phyloP scores from a whole-genome alignment of 805 yeast species.

The Schwanniomyces yamadae region DNA sequence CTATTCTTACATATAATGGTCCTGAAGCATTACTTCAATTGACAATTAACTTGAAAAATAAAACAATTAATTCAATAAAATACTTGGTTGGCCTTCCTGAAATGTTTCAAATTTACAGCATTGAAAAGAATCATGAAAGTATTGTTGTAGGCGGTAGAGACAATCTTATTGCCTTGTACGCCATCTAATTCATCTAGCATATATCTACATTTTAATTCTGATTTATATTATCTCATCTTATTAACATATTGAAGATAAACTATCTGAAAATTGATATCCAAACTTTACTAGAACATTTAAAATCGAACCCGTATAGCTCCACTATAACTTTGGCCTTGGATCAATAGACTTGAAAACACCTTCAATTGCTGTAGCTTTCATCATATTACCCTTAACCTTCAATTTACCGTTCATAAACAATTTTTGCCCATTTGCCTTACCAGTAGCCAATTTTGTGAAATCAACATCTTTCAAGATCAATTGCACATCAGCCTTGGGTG shows the following conservation, averaged over 20 bases:
- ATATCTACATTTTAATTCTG: too few relatives aligned
- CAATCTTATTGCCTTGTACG: conserved; percentile 7
- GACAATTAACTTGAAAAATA: conserved; percentile 7
- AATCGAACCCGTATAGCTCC: too few relatives aligned
- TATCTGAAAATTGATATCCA: too few relatives aligned
- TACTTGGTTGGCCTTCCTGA: conserved; percentile 27
- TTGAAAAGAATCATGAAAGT: conserved; percentile 7
- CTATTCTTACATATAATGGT: conserved; percentile 22
- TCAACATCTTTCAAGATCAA: conserved; percentile 66
- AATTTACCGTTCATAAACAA: conserved; percentile 81
- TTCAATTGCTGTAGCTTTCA: conserved; percentile 83
- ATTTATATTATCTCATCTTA: too few relatives aligned
- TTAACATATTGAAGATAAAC: too few relatives aligned
- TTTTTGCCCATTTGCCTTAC: conserved; percentile 83
- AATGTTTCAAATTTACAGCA: conserved; percentile 16
- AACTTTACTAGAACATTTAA: too few relatives aligned
- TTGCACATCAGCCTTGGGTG: conserved; percentile 59
- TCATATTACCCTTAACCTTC: conserved; percentile 85
- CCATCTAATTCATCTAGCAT: background rate
- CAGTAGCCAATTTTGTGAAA: conserved; percentile 67
- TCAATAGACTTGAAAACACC: conserved; percentile 55
- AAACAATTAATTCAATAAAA: conserved; percentile 3
- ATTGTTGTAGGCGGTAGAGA: conserved; percentile 12
- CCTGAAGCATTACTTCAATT: conserved; percentile 22
- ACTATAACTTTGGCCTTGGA: conserved; percentile 45